A percentile compares a stretch with the other conserved stretches of the same genome.
Evolutionary conservation across 805 yeast genomes (phyloP).

Genomic region (Metschnikowia koreensis): DNA sequence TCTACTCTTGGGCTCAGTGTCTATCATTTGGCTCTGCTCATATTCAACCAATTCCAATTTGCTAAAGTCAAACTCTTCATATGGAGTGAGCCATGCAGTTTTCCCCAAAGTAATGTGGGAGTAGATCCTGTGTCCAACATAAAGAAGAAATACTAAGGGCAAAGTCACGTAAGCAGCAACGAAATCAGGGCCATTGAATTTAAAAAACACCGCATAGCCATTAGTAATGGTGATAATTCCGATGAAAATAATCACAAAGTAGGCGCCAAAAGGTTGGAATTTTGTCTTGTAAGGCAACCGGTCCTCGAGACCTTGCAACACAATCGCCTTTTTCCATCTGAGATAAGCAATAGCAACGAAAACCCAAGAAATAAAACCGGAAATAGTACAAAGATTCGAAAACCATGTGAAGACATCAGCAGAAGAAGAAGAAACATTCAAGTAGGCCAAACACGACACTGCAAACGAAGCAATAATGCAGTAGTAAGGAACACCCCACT

Average conservation of each 20-base stretch:
- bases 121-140: slow-evolving; percentile 56
- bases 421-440: slow-evolving; percentile 54
- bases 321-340: slow-evolving; percentile 64
- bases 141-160: slow-evolving; percentile 53
- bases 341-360: slow-evolving; percentile 50
- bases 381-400: slow-evolving; percentile 60
- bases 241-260: slow-evolving; percentile 50
- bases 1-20: slow-evolving; percentile 9
- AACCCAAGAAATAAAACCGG: slow-evolving; percentile 67
- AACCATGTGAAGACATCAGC: slow-evolving; percentile 62
- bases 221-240: slow-evolving; percentile 59
- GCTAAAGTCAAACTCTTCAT: slow-evolving; percentile 56
- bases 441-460: slow-evolving; percentile 48
- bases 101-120: slow-evolving; percentile 26
- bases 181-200: slow-evolving; percentile 56
- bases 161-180: slow-evolving; percentile 71
- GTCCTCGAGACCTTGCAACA: slow-evolving; percentile 49
- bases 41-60: slow-evolving; percentile 62
- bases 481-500: slow-evolving; percentile 44
- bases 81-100: slow-evolving; percentile 44
- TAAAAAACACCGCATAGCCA: slow-evolving; percentile 67
- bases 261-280: slow-evolving; percentile 58
- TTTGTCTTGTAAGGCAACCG: slow-evolving; percentile 58
- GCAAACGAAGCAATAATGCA: slow-evolving; percentile 31
- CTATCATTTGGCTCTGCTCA: slow-evolving; percentile 41